Evolutionary conservation across 202 grass and related monocot genomes (phyloP), one percentile per base, ranked within the genome.

Genomic region (Eragrostis tef): DNA sequence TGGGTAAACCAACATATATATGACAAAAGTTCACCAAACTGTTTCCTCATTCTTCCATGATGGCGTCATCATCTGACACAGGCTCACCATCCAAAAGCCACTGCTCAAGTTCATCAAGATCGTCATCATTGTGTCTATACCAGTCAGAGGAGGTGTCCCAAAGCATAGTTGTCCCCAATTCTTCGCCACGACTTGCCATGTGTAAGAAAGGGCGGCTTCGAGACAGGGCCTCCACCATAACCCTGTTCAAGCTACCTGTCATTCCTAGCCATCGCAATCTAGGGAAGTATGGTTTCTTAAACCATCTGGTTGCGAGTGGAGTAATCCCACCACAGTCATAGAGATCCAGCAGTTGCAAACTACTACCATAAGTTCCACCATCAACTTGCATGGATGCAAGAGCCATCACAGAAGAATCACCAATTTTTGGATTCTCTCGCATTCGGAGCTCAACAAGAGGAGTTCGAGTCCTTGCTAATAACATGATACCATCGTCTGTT

Each of bases 271-370:
- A 98, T 39, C 92, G 71, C 61, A 98, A 67, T 64, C 92, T 93
- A 5, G 92, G 88, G 75, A 98, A 95, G 56, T 95, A 95, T 2
- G 96, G 96, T 58, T 90, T 98, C 83, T 98, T 98, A 79, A 98
- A 95, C 92, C 96, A 95, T 80, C 89, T 82, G 60, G 88, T 88
- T 44, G 96, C 87, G 48, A 98, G 87, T 5, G 87, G 80, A 42
- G 96, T 98, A 73, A 98, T 98, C 57, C 77, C 77, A 36, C 90
- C 81, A 31, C 92, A 98, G 49, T 95, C 92, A 0, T 79, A 95
- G 34, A 98, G 80, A 84, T 98, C 96, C 41, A 98, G 74, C 70
- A 98, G 70, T 54, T 88, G 87, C 74, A 98, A 85, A 79, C 87
- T 93, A 52, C 90, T 93, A 9, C 92, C 90, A 8, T 86, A 82